Conservation (phyloP, 345 rosid species). For the Acer saccharum region DNA sequence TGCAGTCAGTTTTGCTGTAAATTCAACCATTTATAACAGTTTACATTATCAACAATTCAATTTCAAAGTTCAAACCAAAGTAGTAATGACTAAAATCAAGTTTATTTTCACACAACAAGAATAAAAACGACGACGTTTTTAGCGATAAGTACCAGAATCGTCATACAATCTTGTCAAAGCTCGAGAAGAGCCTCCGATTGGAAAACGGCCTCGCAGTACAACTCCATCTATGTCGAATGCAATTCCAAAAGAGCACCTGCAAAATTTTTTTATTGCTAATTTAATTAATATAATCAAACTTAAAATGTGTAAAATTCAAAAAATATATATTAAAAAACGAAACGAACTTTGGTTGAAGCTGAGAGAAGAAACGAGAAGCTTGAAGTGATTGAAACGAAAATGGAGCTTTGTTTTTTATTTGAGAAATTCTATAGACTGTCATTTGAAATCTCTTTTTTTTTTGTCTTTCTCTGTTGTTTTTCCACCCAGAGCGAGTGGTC, state of each 20-base stretch:
- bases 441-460: constrained; percentile 15
- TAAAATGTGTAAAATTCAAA: constrained; percentile 1
- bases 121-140: not conserved
- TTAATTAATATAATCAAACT: not conserved
- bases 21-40: not conserved
- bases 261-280: too few species aligned
- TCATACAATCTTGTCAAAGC: constrained; percentile 42
- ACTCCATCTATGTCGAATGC: constrained; percentile 59
- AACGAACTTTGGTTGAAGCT: constrained; percentile 16
- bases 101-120: not conserved
- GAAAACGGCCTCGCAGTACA: constrained; percentile 43
- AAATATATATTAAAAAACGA: not conserved
- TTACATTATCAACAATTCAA: not conserved
- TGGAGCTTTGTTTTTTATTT: constrained; percentile 19
- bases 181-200: constrained; percentile 47
- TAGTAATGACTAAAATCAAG: not conserved
- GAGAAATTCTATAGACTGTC: constrained; percentile 13
- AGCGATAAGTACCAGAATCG: constrained; percentile 27
- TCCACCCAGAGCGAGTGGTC: not conserved
- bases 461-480: not conserved
- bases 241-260: constrained; percentile 47
- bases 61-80: not conserved
- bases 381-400: constrained; percentile 5
- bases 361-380: constrained; percentile 17
- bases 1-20: not conserved